These are phyloP conservation scores for Amanita inopinata DNA, from an alignment of 768 basidiomycete genomes.

Conservation along the genomic window DNA sequence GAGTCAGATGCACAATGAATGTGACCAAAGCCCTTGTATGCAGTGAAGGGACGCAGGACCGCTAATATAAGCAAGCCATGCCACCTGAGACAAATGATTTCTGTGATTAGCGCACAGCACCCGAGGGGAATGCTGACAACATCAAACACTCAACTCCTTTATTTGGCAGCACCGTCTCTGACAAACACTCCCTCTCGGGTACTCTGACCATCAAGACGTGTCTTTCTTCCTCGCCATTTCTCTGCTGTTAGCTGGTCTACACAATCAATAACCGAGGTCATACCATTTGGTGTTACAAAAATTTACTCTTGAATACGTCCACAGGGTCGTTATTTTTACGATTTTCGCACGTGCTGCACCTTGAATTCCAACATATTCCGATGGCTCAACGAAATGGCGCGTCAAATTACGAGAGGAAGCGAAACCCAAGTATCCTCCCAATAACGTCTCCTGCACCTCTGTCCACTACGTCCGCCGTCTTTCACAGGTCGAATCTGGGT, in stretches of 20 bases:
- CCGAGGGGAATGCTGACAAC: no score
- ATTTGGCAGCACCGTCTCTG: background rate
- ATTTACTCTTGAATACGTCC: no score
- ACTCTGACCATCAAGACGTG: background rate
- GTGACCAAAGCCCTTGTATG: no score
- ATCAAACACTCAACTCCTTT: background rate
- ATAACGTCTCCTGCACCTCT: slow-evolving; percentile 23
- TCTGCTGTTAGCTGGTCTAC: background rate
- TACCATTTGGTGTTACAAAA: no score
- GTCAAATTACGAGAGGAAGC: slow-evolving; percentile 35
- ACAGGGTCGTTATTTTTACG: no score
- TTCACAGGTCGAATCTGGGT: slow-evolving; percentile 14
- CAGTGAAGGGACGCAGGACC: no score
- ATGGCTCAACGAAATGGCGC: slow-evolving; percentile 16
- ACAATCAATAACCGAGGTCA: no score
- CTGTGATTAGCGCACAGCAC: no score
- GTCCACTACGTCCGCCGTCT: slow-evolving; percentile 20
- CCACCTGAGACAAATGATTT: background rate
- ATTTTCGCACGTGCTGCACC: no score
- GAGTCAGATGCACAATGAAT: no score
- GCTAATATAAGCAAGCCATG: no score
- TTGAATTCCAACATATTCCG: no score
- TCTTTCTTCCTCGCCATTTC: background rate
- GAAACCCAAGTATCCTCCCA: slow-evolving; percentile 24
- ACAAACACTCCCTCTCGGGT: background rate